phyloP scores from a whole-genome alignment of 257 asterid genomes.

The Henckelia pumila region DNA sequence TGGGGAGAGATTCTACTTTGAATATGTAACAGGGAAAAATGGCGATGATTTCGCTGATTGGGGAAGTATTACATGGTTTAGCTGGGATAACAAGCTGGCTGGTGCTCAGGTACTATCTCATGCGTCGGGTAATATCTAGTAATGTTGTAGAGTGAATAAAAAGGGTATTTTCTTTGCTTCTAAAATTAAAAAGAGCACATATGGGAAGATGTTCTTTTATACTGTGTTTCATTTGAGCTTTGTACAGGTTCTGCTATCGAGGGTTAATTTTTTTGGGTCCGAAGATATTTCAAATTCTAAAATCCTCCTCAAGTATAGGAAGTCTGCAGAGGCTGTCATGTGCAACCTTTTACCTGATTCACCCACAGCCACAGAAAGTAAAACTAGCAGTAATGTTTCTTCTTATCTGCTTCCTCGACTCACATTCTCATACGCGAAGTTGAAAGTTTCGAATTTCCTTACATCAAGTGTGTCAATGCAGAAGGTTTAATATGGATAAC shows the following conservation, averaged over 20 bases:
- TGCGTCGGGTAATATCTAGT: not conserved
- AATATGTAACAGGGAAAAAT: constrained; percentile 58
- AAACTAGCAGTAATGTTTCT: constrained; percentile 56
- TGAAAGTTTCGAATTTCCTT: constrained; percentile 10
- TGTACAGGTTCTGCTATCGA: constrained; percentile 72
- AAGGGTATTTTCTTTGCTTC: not conserved
- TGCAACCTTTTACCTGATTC: constrained; percentile 80
- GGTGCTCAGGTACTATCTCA: constrained; percentile 64
- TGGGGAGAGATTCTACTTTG: constrained; percentile 44
- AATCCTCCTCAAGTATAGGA: constrained; percentile 46
- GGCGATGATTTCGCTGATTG: constrained; percentile 57
- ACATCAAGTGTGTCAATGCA: constrained; percentile 32
- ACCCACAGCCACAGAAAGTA: constrained; percentile 72
- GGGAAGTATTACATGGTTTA: constrained; percentile 85
- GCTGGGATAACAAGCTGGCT: constrained; percentile 92
- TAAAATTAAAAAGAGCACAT: not conserved
- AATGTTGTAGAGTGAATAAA: not conserved
- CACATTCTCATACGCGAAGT: not conserved
- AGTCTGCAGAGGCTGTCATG: constrained; percentile 88
- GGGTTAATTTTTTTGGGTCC: constrained; percentile 67
- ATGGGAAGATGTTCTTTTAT: not conserved
- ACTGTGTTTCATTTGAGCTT: not conserved
- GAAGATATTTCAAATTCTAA: constrained; percentile 42
- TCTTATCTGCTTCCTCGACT: not conserved
- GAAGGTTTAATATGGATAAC: constrained; percentile 85